These are phyloP conservation scores for Botrytis paeoniae DNA, from an alignment of 2,329 filamentous ascomycete species.

Conservation along the genomic window DNA sequence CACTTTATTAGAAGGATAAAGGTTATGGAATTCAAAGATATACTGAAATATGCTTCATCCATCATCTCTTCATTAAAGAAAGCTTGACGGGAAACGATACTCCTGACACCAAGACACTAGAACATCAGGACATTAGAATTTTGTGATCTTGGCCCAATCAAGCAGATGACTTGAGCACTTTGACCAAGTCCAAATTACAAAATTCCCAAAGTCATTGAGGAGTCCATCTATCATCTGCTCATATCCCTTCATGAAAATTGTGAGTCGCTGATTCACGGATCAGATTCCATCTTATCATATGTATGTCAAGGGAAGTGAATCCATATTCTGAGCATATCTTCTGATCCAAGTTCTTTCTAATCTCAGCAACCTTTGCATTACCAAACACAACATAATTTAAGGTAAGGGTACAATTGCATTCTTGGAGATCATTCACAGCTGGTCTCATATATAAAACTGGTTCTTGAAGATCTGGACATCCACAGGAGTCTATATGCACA, in stretches of 20 bases:
- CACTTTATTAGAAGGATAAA: neutral
- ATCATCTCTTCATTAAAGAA: neutral
- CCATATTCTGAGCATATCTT: neutral
- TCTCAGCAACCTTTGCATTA: neutral
- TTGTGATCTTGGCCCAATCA: neutral
- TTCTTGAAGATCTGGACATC: neutral
- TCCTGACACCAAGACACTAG: fast-evolving
- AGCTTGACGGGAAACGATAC: no score
- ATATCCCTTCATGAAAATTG: neutral
- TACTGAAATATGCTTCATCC: neutral
- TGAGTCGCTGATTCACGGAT: neutral
- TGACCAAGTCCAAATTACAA: neutral
- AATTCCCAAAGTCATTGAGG: neutral
- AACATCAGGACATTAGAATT: neutral
- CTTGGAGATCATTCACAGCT: neutral
- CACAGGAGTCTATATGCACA: neutral
- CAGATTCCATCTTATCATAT: neutral
- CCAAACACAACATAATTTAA: neutral
- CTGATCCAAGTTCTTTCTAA: neutral
- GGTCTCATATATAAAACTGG: neutral
- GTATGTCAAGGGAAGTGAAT: neutral
- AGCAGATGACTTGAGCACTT: neutral
- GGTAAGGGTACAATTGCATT: neutral
- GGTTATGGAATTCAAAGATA: neutral
- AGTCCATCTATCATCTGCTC: neutral